Conservation (phyloP, 306 rosid species). For the Senna siamea region DNA sequence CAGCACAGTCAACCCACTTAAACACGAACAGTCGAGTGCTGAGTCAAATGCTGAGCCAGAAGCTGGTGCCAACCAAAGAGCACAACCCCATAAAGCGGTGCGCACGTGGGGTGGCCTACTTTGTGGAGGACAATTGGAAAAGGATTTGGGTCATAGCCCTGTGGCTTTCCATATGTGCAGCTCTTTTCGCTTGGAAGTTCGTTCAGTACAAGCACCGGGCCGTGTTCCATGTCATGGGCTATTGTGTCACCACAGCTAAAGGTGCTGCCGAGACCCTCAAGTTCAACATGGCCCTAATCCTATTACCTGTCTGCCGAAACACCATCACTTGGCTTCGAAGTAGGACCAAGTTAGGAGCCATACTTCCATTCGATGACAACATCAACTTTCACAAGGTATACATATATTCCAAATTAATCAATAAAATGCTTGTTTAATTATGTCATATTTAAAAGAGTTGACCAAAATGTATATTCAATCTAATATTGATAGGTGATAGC, state of each 20-base stretch:
- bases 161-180: slow-evolving; percentile 69
- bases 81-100: slow-evolving; percentile 68
- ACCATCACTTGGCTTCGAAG: slow-evolving; percentile 86
- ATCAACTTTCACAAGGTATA: slow-evolving; percentile 90
- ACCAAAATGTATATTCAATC: too few species aligned
- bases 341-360: slow-evolving; percentile 63
- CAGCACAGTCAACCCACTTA: slow-evolving; percentile 59
- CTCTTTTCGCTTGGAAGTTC: slow-evolving; percentile 81
- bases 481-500: slow-evolving; percentile 83
- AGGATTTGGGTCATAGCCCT: slow-evolving; percentile 73
- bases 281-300: slow-evolving; percentile 84
- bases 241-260: slow-evolving; percentile 76
- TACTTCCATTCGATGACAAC: slow-evolving; percentile 79
- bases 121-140: slow-evolving; percentile 78
- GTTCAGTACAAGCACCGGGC: slow-evolving; percentile 71
- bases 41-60: slow-evolving; percentile 80
- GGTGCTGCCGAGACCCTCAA: slow-evolving; percentile 89
- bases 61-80: slow-evolving; percentile 69
- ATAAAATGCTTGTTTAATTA: too few species aligned
- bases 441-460: too few species aligned
- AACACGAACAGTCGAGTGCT: slow-evolving; percentile 61
- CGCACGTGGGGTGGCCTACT: slow-evolving; percentile 49
- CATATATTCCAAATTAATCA: too few species aligned
- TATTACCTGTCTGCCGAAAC: slow-evolving; percentile 82
- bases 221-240: slow-evolving; percentile 78